A percentile compares a stretch with the other conserved stretches of the same genome.
These are phyloP conservation scores for Vachellia collinsii DNA, from an alignment of 306 rosid genomes.

Conservation along the genomic window DNA sequence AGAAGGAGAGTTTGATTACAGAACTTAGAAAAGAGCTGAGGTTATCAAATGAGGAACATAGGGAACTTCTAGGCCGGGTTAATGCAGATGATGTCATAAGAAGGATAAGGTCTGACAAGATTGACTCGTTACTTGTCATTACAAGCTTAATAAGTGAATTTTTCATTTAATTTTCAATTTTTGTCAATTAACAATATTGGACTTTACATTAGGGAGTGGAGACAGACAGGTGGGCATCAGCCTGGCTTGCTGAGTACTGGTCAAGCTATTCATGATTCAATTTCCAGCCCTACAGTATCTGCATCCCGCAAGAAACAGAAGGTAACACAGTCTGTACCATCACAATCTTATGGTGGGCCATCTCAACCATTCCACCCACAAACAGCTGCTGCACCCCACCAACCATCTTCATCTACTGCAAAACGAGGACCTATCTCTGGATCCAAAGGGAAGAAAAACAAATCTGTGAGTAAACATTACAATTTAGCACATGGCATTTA, in stretches of 20 bases:
- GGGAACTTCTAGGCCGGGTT: constrained; percentile 90
- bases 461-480: constrained; percentile 68
- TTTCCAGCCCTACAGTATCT: constrained; percentile 86
- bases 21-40: constrained; percentile 91
- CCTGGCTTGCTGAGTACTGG: constrained; percentile 59
- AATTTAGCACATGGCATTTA: constrained; percentile 4
- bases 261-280: constrained; percentile 76
- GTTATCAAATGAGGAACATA: constrained; percentile 91
- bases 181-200: constrained; percentile 43
- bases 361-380: constrained; percentile 78
- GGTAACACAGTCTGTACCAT: constrained; percentile 64
- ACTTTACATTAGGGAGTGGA: constrained; percentile 81
- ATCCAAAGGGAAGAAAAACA: constrained; percentile 82
- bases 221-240: constrained; percentile 84
- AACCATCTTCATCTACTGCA: constrained; percentile 81
- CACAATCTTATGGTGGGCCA: constrained; percentile 83
- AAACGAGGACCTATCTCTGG: constrained; percentile 81
- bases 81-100: constrained; percentile 85
- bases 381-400: constrained; percentile 66
- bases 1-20: constrained; percentile 89
- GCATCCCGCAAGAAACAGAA: constrained; percentile 91
- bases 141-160: constrained; percentile 25
- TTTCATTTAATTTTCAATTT: constrained; percentile 34
- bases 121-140: constrained; percentile 35
- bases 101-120: constrained; percentile 75